Conservation (phyloP, 257 asterid genomes). For the Solanum habrochaites region DNA sequence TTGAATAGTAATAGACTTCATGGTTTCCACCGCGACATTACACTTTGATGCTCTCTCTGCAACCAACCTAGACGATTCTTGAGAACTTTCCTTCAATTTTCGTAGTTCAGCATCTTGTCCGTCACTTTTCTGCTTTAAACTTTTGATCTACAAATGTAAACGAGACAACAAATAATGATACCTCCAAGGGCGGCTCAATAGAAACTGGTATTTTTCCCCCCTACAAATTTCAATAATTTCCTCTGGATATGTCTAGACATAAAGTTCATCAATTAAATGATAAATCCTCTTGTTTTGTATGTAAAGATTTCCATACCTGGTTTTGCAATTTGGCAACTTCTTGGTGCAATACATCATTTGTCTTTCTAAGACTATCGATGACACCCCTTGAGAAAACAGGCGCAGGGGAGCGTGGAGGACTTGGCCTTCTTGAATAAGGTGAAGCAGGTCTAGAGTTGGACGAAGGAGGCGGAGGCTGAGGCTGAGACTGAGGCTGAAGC, state of each 20-base stretch:
- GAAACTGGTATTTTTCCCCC: background rate
- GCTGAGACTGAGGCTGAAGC: slow-evolving; percentile 21
- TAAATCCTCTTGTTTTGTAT: background rate
- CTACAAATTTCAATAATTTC: background rate
- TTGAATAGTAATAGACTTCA: slow-evolving; percentile 49
- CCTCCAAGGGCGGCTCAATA: background rate
- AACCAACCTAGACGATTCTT: slow-evolving; percentile 43
- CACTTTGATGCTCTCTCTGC: slow-evolving; percentile 53
- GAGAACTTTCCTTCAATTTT: slow-evolving; percentile 41
- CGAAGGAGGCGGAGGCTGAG: slow-evolving; percentile 28
- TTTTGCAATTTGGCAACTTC: slow-evolving; percentile 62
- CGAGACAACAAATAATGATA: background rate
- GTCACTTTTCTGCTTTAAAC: slow-evolving; percentile 54
- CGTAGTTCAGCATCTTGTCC: slow-evolving; percentile 52
- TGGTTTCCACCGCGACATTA: slow-evolving; percentile 34
- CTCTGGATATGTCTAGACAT: background rate
- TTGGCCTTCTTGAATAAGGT: slow-evolving; percentile 82
- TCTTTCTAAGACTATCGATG: slow-evolving; percentile 63
- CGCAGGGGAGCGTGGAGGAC: slow-evolving; percentile 71
- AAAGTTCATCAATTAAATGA: background rate
- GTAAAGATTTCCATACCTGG: slow-evolving; percentile 33
- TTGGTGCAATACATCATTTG: slow-evolving; percentile 64
- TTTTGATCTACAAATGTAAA: slow-evolving; percentile 36
- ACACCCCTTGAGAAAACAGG: slow-evolving; percentile 79
- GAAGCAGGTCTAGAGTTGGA: slow-evolving; percentile 71